Conservation (phyloP, 2,329 filamentous ascomycete genomes). For the Alternaria hordeiaustralica region DNA sequence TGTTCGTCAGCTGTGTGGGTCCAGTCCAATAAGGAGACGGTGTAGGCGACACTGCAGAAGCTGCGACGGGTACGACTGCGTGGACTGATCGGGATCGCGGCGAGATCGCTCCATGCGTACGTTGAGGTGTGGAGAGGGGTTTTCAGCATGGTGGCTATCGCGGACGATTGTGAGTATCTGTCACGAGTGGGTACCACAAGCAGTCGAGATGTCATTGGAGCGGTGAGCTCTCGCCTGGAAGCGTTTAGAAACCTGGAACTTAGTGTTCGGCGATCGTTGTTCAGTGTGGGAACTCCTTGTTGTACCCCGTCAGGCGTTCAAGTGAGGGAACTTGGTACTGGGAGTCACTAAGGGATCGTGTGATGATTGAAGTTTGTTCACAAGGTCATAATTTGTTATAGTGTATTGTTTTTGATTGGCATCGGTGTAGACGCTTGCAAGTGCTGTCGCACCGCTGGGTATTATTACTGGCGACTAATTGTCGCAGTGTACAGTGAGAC, state of each 20-base stretch:
- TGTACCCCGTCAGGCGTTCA: background rate
- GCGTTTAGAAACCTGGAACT: background rate
- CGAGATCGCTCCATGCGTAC: conserved; percentile 11
- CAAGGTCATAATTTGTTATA: background rate
- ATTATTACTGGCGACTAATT: conserved; percentile 13
- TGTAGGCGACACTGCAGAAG: conserved; percentile 17
- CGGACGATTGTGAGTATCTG: conserved; percentile 7
- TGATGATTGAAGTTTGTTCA: background rate
- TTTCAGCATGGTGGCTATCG: background rate
- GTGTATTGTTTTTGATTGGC: conserved; percentile 1
- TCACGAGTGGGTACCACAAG: conserved; percentile 7
- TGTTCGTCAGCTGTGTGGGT: background rate
- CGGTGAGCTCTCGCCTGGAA: conserved; percentile 3
- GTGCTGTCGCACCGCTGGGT: conserved; percentile 18
- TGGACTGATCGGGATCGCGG: conserved; percentile 10
- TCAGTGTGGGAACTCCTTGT: background rate
- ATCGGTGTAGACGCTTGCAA: conserved; percentile 1
- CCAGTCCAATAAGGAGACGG: conserved; percentile 5
- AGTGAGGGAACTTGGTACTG: background rate
- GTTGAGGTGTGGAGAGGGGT: conserved; percentile 11
- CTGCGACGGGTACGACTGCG: conserved; percentile 15
- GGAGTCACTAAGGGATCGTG: background rate
- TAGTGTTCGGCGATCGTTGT: conserved; percentile 9
- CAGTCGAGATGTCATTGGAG: conserved; percentile 7
- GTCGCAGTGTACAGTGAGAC: conserved; percentile 11